These are phyloP conservation scores for Fusarium napiforme DNA, from an alignment of 2,329 filamentous ascomycete species.

Conservation along the genomic window DNA sequence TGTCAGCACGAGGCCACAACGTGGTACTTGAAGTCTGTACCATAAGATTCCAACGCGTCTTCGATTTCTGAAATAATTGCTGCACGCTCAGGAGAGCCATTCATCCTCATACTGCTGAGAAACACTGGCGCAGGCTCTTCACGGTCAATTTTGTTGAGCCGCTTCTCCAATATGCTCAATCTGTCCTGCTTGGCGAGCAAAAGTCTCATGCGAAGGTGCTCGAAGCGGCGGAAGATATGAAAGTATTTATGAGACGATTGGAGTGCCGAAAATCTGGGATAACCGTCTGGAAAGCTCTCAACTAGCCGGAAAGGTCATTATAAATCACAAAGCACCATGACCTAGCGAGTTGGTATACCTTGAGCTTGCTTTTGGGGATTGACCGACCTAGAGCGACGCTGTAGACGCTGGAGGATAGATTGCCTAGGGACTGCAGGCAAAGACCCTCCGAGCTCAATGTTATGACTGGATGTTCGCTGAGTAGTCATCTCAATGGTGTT, in stretches of 20 bases:
- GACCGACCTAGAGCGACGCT: not conserved
- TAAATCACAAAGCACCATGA: too few species aligned
- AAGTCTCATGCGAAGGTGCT: not conserved
- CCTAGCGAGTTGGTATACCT: not conserved
- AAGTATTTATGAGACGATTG: not conserved
- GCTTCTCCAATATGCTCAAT: not conserved
- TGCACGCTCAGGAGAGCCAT: not conserved
- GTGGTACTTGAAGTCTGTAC: fast-evolving
- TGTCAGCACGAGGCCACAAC: not conserved
- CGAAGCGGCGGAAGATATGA: not conserved
- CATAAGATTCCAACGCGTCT: not conserved
- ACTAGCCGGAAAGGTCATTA: not conserved
- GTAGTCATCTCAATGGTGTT: not conserved
- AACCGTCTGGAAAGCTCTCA: not conserved
- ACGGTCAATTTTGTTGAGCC: not conserved
- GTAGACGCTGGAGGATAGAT: not conserved
- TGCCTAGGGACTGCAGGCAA: not conserved
- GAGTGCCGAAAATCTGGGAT: not conserved
- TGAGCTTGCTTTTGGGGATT: not conserved
- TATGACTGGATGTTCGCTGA: not conserved
- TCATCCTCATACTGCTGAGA: not conserved
- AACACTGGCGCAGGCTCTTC: not conserved
- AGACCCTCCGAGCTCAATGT: not conserved
- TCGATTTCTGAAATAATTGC: not conserved
- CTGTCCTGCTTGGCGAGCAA: not conserved